Percentiles rank a stretch among this genome's conserved stretches.
Evolutionary conservation across 495 filamentous ascomycete species (phyloP).

Genomic region (Lepraria neglecta): DNA sequence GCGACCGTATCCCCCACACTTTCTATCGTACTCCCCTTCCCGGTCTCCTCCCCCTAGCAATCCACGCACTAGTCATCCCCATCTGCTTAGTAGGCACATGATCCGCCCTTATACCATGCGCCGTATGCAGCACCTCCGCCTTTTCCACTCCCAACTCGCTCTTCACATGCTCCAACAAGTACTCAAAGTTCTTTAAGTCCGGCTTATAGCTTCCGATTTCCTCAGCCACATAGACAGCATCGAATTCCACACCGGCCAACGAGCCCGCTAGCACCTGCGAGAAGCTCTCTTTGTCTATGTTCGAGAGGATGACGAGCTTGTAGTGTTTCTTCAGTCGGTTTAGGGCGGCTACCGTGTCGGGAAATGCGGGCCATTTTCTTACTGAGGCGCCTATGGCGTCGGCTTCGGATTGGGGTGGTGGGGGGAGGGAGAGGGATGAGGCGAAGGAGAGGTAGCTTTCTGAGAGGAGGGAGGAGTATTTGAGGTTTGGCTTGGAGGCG

Average conservation of each 20-base stretch:
- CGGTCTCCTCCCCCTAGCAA: conserved; percentile 50
- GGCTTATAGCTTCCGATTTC: conserved; percentile 75
- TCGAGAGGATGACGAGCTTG: conserved; percentile 66
- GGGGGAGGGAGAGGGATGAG: conserved; percentile 34
- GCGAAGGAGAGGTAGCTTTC: conserved; percentile 45
- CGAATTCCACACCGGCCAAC: conserved; percentile 49
- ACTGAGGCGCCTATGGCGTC: conserved; percentile 48
- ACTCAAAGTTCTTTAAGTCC: conserved; percentile 56
- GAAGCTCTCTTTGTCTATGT: conserved; percentile 63
- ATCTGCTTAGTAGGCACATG: conserved; percentile 60
- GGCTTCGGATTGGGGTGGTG: conserved; percentile 33
- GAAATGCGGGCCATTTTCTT: conserved; percentile 57
- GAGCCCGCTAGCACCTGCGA: conserved; percentile 44
- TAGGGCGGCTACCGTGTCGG: conserved; percentile 57
- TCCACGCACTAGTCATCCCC: conserved; percentile 64
- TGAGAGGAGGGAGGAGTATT: conserved; percentile 53
- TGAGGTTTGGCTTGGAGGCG: conserved; percentile 42
- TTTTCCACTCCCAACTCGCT: conserved; percentile 49
- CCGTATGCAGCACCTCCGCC: conserved; percentile 59
- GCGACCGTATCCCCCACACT: conserved; percentile 39
- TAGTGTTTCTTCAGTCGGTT: conserved; percentile 50
- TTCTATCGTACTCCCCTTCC: conserved; percentile 39
- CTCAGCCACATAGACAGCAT: conserved; percentile 67
- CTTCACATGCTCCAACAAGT: conserved; percentile 50
- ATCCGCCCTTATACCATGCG: conserved; percentile 63